Percentiles rank a stretch among this genome's conserved stretches.
Evolutionary conservation across 116 monocot genomes (phyloP).

Genomic region (Cymodocea nodosa): DNA sequence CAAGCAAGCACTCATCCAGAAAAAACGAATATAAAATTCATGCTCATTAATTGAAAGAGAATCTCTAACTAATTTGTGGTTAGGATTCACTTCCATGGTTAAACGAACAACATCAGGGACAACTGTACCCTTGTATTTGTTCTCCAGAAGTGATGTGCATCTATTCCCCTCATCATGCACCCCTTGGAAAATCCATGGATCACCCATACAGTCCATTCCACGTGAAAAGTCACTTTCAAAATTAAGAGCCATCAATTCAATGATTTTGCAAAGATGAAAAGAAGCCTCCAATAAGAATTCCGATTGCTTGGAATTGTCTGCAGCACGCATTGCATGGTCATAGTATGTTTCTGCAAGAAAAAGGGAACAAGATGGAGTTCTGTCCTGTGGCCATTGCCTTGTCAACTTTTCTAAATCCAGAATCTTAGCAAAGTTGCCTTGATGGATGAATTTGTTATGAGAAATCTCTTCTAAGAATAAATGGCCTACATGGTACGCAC

Average conservation of each 20-base stretch:
- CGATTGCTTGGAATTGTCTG: conserved; percentile 24
- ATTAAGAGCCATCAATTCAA: conserved; percentile 60
- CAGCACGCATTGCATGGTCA: conserved; percentile 44
- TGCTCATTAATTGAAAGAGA: conserved; percentile 10
- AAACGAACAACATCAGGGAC: neutral
- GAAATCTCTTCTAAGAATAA: conserved; percentile 82
- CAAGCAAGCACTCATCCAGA: conserved; percentile 72
- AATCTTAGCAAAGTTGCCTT: conserved; percentile 41
- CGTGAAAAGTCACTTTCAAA: conserved; percentile 15
- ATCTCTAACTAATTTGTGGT: conserved; percentile 5
- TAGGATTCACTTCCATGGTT: conserved; percentile 2
- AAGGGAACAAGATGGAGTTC: conserved; percentile 56
- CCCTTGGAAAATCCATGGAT: conserved; percentile 1
- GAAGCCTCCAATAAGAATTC: conserved; percentile 64
- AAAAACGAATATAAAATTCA: conserved; percentile 74
- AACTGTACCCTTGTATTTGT: conserved; percentile 9
- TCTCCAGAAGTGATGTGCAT: neutral
- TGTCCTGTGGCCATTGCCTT: conserved; percentile 64
- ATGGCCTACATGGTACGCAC: conserved; percentile 59
- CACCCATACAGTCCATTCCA: conserved; percentile 3
- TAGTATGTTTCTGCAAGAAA: conserved; percentile 90
- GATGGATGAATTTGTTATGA: conserved; percentile 28
- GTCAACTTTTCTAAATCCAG: conserved; percentile 66
- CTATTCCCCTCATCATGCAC: conserved; percentile 9
- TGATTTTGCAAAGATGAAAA: conserved; percentile 89